Evolutionary conservation across 23 red algal genomes (phyloP).

Genomic region (Gracilaria vermiculophylla): DNA sequence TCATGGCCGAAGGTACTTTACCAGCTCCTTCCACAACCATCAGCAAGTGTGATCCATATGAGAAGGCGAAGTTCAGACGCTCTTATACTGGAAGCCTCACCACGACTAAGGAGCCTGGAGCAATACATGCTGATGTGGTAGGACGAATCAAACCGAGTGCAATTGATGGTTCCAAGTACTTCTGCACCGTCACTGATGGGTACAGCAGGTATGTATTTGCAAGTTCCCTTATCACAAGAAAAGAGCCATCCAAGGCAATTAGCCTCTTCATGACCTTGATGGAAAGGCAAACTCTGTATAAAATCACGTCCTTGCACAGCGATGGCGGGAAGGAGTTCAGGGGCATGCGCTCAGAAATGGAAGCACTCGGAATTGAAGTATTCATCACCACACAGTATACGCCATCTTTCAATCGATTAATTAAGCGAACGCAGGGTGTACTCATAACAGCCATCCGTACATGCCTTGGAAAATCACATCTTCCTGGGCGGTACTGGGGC

Average conservation of each 20-base stretch:
- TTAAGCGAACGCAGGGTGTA: background rate
- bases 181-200: background rate
- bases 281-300: slow-evolving; percentile 2
- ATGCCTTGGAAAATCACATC: background rate
- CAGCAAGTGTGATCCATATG: no score
- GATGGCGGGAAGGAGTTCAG: slow-evolving; percentile 20
- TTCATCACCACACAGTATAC: background rate
- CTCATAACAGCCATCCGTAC: background rate
- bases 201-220: background rate
- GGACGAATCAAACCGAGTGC: background rate
- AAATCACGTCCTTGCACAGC: slow-evolving; percentile 2
- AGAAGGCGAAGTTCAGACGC: slow-evolving; percentile 15
- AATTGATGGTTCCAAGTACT: background rate
- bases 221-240: background rate
- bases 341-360: background rate
- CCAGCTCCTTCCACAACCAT: no score
- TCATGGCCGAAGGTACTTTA: no score
- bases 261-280: background rate
- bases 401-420: slow-evolving; percentile 18
- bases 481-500: background rate
- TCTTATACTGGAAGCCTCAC: slow-evolving; percentile 24
- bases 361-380: background rate
- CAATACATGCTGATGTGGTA: slow-evolving; percentile 1
- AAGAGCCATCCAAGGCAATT: slow-evolving; percentile 16
- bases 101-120: background rate